phyloP scores from a whole-genome alignment of 2,329 filamentous ascomycete genomes.

The Graphium sp. region DNA sequence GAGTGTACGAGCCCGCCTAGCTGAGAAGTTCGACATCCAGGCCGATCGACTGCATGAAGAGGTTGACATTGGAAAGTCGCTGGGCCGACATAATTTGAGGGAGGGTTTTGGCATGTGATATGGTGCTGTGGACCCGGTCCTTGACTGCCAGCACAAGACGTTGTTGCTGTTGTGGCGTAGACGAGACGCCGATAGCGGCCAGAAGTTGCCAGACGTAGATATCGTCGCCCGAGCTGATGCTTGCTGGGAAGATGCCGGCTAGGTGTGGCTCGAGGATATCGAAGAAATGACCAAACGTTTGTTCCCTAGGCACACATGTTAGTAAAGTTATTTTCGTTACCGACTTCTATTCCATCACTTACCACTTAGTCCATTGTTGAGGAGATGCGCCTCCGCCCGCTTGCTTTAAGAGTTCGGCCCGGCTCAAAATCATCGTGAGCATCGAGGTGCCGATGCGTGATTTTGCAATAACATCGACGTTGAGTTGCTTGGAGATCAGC shows the following conservation, averaged over 20 bases:
- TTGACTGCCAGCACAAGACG: conserved; percentile 89
- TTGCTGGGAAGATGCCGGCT: conserved; percentile 74
- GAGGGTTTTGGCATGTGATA: conserved; percentile 73
- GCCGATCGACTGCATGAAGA: conserved; percentile 98
- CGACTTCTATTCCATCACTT: too few relatives aligned
- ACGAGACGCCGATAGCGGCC: conserved; percentile 84
- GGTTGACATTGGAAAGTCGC: conserved; percentile 79
- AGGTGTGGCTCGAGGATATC: conserved; percentile 72
- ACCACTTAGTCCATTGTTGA: conserved; percentile 69
- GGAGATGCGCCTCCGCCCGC: conserved; percentile 52
- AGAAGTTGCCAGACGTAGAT: conserved; percentile 98
- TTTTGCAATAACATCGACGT: conserved; percentile 68
- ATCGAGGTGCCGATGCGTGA: conserved; percentile 81
- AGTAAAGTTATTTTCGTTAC: too few relatives aligned
- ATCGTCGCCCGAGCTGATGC: conserved; percentile 80
- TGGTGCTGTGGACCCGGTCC: conserved; percentile 93
- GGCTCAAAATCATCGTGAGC: conserved; percentile 84
- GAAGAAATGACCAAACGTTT: conserved; percentile 75
- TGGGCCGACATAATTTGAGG: conserved; percentile 72
- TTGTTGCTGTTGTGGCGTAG: conserved; percentile 88
- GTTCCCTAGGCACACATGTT: conserved; percentile 42
- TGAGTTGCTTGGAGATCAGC: conserved; percentile 66
- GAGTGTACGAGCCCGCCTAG: background rate
- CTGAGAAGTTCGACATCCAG: conserved; percentile 68
- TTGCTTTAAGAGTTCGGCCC: conserved; percentile 86